Evolutionary conservation across 768 basidiomycete genomes (phyloP), one percentile per base, ranked within the genome.

Genomic region (Mycena belliarum): DNA sequence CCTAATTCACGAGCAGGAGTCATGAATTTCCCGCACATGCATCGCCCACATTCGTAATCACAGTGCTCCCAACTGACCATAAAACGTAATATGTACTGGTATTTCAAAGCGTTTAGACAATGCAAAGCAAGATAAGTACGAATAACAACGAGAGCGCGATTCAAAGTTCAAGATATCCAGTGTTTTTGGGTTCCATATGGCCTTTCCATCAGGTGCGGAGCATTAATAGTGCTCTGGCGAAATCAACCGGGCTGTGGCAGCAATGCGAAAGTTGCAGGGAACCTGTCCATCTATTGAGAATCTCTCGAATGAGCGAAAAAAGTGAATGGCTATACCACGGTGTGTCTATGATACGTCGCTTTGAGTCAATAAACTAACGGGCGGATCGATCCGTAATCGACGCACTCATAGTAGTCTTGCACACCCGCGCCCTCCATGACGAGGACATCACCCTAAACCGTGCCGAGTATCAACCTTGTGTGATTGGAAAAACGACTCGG

Each of bases 221-320:
- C 40, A 11, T 23, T 41, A 57, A 4, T 45, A 15, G 52, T 55
- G 59, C 15, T 41, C 2, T 7, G 59, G 59, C n/a, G 23, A n/a
- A 21, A 60, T 60, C 54, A 49, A 60, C 1, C 59, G 59, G 20
- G 59, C 59, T 9, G 59, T 60, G 15, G 59, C 59, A 16, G 59
- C 59, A 16, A 60, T 60, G 4, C 59, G 59, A 33, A 60, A 60
- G 28, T 60, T 60, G 32, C 29, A 52, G 9, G 59, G 59, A n/a
- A 60, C 45, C 54, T 60, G 28, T 23, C 21, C 6, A 23, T 3
- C 15, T 7, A 23, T 2, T 47, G 6, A 24, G 18, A 18, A 2
- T 14, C 12, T 32, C 6, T 28, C 21, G 21, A 8, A 23, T 16
- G 2, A 5, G 18, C 11, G 18, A 28, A 32, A 38, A 46, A 10